A percentile compares a stretch with the other conserved stretches of the same genome.
phyloP scores from a whole-genome alignment of 768 basidiomycete species.

The Neoboletus magnificus region DNA sequence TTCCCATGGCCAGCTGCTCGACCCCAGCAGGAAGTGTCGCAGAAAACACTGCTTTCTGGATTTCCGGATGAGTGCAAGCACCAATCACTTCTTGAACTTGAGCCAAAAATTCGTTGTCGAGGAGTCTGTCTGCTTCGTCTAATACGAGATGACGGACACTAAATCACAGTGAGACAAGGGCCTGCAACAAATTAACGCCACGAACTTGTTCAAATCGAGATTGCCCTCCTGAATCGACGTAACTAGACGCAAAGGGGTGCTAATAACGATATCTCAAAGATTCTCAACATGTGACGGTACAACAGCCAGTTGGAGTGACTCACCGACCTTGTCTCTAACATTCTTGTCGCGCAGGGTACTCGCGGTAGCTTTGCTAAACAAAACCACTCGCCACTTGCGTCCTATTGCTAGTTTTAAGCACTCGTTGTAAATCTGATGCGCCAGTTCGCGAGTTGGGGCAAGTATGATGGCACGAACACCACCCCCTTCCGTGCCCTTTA shows the following conservation, averaged over 20 bases:
- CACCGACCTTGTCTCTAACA: conserved; percentile 74
- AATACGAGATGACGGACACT: conserved; percentile 85
- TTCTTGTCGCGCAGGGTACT: conserved; percentile 70
- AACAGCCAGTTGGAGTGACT: conserved; percentile 27
- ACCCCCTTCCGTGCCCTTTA: conserved; percentile 41
- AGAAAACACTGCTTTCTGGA: conserved; percentile 91
- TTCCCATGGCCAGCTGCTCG: conserved; percentile 83
- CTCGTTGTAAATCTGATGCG: conserved; percentile 93
- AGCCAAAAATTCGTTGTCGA: conserved; percentile 83
- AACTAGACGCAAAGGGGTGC: conserved; percentile 88
- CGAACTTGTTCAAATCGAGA: conserved; percentile 72
- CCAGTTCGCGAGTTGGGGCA: conserved; percentile 93
- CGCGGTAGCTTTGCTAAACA: conserved; percentile 90
- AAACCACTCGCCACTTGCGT: conserved; percentile 75
- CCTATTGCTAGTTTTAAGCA: conserved; percentile 78
- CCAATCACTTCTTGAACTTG: conserved; percentile 87
- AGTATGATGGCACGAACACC: conserved; percentile 80
- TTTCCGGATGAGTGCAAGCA: conserved; percentile 60
- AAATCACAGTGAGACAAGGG: conserved; percentile 1
- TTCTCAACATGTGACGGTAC: not conserved
- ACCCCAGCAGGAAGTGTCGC: conserved; percentile 89
- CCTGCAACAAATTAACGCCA: conserved; percentile 9
- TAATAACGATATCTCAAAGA: conserved; percentile 77
- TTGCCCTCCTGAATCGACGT: conserved; percentile 68
- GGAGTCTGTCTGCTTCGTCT: conserved; percentile 89